Evolutionary conservation across 345 rosid species (phyloP).

Genomic region (Eucalyptus decipiens): DNA sequence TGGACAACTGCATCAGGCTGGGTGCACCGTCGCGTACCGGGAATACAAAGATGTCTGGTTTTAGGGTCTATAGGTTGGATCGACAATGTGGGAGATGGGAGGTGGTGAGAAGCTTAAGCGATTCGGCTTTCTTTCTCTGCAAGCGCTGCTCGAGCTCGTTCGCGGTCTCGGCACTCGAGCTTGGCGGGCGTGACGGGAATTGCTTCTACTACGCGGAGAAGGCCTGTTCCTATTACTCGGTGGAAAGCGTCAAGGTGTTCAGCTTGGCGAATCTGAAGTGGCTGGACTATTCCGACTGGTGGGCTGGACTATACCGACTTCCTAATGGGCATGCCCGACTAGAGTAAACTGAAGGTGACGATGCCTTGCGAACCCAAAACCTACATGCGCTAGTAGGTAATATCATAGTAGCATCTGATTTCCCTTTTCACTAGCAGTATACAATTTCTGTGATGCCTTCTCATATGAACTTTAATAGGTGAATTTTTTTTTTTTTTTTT

Average conservation of each 20-base stretch:
- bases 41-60: background rate
- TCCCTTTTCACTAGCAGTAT: too few relatives aligned
- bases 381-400: too few relatives aligned
- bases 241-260: background rate
- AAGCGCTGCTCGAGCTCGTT: background rate
- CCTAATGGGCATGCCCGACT: too few relatives aligned
- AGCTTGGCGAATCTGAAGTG: background rate
- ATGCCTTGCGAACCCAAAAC: too few relatives aligned
- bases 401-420: too few relatives aligned
- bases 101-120: slow-evolving; percentile 8
- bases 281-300: too few relatives aligned
- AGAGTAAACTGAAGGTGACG: too few relatives aligned
- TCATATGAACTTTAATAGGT: too few relatives aligned
- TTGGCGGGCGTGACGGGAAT: background rate
- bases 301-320: too few relatives aligned
- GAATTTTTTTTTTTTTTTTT: too few relatives aligned
- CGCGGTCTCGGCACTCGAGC: background rate
- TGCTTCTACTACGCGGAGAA: background rate
- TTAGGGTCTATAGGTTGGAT: slow-evolving; percentile 20
- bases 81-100: slow-evolving; percentile 16
- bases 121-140: slow-evolving; percentile 4
- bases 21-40: background rate
- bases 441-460: too few relatives aligned
- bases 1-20: background rate
- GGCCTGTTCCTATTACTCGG: fast-evolving